Evolutionary conservation across 768 basidiomycete species (phyloP), one percentile per base, ranked within the genome.

Genomic region (Boletus rufocinnamomeus): DNA sequence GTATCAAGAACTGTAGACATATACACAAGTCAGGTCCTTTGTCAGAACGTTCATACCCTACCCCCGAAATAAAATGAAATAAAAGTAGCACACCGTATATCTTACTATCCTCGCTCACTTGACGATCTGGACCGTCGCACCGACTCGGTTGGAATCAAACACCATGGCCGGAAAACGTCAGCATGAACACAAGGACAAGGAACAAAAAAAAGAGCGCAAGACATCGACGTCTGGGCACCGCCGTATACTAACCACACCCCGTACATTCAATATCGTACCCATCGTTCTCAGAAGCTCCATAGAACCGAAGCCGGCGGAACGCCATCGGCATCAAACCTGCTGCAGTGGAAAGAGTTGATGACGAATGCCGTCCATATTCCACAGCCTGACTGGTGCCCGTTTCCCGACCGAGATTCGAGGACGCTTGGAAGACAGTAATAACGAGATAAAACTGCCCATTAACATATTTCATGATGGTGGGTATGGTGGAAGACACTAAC

Each of bases 341-440:
- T 69, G 50, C 9, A 74, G 61, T 1, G 93, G 94, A 59, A 84
- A 88, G 45, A 96, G 77, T 70, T 94, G 93, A 66, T 94, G 83
- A 67, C 95, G 93, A 40, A 93, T 70, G 80, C 7, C 88, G 84
- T 63, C 5, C 5, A 28, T 72, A 81, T 75, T 96, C 94, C 19
- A 95, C 83, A 0, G 93, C n/a, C n/a, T n/a, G n/a, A n/a, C n/a
- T n/a, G n/a, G n/a, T 90, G 65, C 94, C 86, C 74, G 89, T 38
- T 76, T 91, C 93, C 83, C 89, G 88, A 50, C 80, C 71, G 19
- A 89, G 71, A 66, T 90, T 88, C 16, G 93, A 69, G 1, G 95
- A 71, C n/a, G 84, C 83, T 71, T 96, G 93, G 53, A 90, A 84
- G 17, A 95, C 72, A 1, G 89, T 75, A 34, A 93, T 66, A 1